Conservation (phyloP, 371 early-diverging fungal species). For the Choanephora cucurbitarum region DNA sequence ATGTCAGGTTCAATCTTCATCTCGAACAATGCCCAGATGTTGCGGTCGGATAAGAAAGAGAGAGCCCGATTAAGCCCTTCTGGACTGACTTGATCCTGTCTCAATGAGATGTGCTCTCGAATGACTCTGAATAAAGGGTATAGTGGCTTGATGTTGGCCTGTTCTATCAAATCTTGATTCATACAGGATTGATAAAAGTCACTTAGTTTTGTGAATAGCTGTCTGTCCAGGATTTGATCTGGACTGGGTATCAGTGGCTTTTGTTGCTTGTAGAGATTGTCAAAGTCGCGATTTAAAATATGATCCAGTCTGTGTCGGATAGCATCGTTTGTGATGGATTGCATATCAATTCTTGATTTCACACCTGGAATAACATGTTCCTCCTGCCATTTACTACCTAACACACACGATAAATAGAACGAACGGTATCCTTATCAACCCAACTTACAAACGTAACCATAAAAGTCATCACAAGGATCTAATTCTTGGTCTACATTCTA, state of each 20-base stretch:
- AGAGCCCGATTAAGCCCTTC: slow-evolving; percentile 19
- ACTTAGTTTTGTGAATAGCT: slow-evolving; percentile 44
- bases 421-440: neutral
- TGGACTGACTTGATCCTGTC: neutral
- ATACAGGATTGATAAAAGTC: slow-evolving; percentile 56
- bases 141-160: slow-evolving; percentile 37
- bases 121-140: slow-evolving; percentile 41
- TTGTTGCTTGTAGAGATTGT: neutral
- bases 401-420: neutral
- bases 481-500: slow-evolving; percentile 43
- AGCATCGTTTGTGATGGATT: slow-evolving; percentile 10
- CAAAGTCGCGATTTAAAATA: slow-evolving; percentile 20
- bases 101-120: slow-evolving; percentile 10
- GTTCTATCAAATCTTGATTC: slow-evolving; percentile 40
- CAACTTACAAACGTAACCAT: slow-evolving; percentile 34
- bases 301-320: slow-evolving; percentile 23
- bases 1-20: slow-evolving; percentile 26
- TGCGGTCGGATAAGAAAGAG: slow-evolving; percentile 13
- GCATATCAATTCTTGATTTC: slow-evolving; percentile 27
- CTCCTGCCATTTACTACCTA: slow-evolving; percentile 40
- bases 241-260: slow-evolving; percentile 29
- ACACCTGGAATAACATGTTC: slow-evolving; percentile 29
- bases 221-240: slow-evolving; percentile 41
- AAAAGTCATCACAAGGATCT: slow-evolving; percentile 61
- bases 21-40: slow-evolving; percentile 34